Percentiles rank a stretch among this genome's conserved stretches.
Evolutionary conservation across 306 rosid species (phyloP).

Genomic region (Cotoneaster glaucophyllus): DNA sequence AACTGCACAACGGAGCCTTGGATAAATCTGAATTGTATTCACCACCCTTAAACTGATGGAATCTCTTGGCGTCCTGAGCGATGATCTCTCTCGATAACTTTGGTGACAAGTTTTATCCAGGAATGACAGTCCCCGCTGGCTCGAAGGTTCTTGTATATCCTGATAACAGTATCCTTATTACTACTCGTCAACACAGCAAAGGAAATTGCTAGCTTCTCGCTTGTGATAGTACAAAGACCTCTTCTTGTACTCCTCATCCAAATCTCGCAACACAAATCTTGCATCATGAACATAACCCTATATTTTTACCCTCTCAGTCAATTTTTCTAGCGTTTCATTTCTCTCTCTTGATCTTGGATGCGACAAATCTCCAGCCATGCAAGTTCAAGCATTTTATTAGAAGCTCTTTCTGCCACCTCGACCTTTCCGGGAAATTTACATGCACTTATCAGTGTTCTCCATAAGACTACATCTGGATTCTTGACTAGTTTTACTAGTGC

Average conservation of each 20-base stretch:
- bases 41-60: conserved; percentile 63
- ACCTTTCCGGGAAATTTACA: conserved; percentile 54
- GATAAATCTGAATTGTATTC: conserved; percentile 10
- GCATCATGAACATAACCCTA: conserved; percentile 59
- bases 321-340: conserved; percentile 28
- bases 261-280: conserved; percentile 51
- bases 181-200: conserved; percentile 53
- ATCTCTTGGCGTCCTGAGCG: conserved; percentile 56
- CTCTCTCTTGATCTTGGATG: conserved; percentile 45
- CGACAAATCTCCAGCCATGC: conserved; percentile 70
- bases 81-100: conserved; percentile 48
- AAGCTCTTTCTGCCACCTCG: conserved; percentile 58
- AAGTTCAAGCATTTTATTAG: conserved; percentile 32
- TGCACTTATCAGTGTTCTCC: conserved; percentile 59
- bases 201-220: conserved; percentile 63
- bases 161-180: conserved; percentile 33
- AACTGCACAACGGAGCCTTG: conserved; percentile 1
- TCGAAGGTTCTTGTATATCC: conserved; percentile 65
- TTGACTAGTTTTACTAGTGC: conserved; percentile 41
- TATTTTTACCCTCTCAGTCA: conserved; percentile 35
- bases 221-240: conserved; percentile 52
- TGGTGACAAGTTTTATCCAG: conserved; percentile 51
- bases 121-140: conserved; percentile 64
- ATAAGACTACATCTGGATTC: conserved; percentile 52
- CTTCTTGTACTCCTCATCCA: conserved; percentile 46